These are phyloP conservation scores for Sarcodon aspratus DNA, from an alignment of 768 basidiomycete genomes.

Conservation along the genomic window DNA sequence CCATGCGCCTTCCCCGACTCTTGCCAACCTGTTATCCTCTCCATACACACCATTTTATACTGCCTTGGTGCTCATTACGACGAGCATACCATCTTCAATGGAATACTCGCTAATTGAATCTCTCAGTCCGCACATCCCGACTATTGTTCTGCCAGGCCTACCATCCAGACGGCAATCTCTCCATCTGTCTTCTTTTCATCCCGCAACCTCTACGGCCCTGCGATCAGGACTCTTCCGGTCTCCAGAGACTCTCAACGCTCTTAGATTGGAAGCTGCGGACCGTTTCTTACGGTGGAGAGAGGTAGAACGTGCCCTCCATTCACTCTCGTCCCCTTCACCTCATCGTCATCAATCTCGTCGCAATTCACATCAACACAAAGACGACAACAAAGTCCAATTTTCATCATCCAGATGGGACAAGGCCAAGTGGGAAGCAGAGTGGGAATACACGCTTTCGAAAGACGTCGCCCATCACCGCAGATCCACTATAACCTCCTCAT, in stretches of 20 bases:
- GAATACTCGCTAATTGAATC: constrained; percentile 38
- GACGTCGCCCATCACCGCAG: constrained; percentile 35
- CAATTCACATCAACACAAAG: constrained; percentile 1
- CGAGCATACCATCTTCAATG: constrained; percentile 20
- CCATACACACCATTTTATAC: constrained; percentile 49
- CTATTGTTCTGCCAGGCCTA: constrained; percentile 35
- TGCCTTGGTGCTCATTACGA: constrained; percentile 42
- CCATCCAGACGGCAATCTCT: constrained; percentile 2
- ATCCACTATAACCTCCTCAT: constrained; percentile 2
- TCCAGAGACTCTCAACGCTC: constrained; percentile 42
- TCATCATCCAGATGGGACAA: constrained; percentile 35
- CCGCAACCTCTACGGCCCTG: constrained; percentile 36
- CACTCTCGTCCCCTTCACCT: constrained; percentile 16
- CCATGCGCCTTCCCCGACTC: constrained; percentile 35
- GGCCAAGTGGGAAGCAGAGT: constrained; percentile 55
- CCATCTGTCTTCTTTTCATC: constrained; percentile 42
- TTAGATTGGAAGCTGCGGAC: constrained; percentile 56
- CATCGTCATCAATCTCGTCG: constrained; percentile 5
- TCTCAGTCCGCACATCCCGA: constrained; percentile 42
- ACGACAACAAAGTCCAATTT: too few relatives aligned
- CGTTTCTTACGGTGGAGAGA: constrained; percentile 67
- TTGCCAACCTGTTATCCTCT: constrained; percentile 46
- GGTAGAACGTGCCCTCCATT: constrained; percentile 43
- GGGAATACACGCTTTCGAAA: constrained; percentile 46
- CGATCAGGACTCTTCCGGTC: constrained; percentile 53